A percentile compares a stretch with the other conserved stretches of the same genome.
Evolutionary conservation across 106 monocot genomes (phyloP).

Genomic region (Platanthera zijinensis): DNA sequence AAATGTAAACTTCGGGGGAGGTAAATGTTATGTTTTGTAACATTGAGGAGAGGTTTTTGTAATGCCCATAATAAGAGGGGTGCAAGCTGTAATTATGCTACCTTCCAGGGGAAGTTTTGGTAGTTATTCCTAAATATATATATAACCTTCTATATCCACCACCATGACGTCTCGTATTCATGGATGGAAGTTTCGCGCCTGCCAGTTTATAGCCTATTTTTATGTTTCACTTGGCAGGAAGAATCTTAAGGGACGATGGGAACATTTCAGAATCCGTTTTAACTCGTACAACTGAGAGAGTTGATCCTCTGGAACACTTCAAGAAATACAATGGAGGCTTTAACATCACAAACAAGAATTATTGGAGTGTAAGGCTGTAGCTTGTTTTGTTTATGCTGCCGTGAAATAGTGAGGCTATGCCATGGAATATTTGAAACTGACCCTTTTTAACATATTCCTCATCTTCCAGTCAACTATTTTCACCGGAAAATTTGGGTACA

Average conservation of each 20-base stretch:
- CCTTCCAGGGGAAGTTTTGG: no score
- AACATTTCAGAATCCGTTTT: constrained; percentile 23
- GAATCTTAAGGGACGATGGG: neutral
- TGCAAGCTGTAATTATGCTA: no score
- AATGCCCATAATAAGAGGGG: no score
- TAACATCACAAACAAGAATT: constrained; percentile 84
- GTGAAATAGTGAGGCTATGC: neutral
- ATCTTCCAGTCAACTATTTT: constrained; percentile 18
- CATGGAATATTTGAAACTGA: neutral
- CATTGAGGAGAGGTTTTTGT: no score
- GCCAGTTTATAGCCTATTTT: no score
- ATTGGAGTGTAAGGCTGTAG: constrained; percentile 76
- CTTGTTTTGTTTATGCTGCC: neutral
- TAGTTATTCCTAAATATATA: no score
- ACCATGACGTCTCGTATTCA: no score
- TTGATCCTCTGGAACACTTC: constrained; percentile 63
- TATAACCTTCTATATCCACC: no score
- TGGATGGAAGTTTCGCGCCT: no score
- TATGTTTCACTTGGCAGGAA: no score
- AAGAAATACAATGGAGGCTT: constrained; percentile 75
- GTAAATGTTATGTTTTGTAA: no score
- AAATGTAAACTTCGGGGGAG: no score
- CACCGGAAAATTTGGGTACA: constrained; percentile 14
- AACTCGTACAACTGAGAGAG: constrained; percentile 37
- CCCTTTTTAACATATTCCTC: constrained; percentile 2